These are phyloP conservation scores for Calonectria leucothoes DNA, from an alignment of 2,329 filamentous ascomycete species.

Conservation along the genomic window DNA sequence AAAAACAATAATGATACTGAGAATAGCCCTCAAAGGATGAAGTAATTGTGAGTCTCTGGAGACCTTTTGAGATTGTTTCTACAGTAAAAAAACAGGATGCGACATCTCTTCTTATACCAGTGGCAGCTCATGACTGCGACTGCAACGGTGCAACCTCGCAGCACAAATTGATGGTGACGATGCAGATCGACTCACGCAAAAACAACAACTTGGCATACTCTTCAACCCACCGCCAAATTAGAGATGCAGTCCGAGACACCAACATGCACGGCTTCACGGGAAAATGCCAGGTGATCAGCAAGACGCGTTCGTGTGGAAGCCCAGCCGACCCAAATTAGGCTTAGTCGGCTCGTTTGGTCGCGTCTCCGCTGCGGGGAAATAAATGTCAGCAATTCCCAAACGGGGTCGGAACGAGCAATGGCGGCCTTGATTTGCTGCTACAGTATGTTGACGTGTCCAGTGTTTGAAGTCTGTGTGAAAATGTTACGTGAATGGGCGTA, in stretches of 20 bases:
- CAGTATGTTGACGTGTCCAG: neutral
- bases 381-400: neutral
- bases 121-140: neutral
- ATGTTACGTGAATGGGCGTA: neutral
- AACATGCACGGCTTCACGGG: neutral
- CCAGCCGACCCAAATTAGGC: conserved; percentile 1
- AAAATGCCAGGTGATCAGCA: neutral
- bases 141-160: neutral
- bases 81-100: neutral
- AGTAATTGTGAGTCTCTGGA: neutral
- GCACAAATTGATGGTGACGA: neutral
- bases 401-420: neutral
- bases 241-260: neutral
- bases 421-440: neutral
- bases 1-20: neutral
- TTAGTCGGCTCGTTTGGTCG: neutral
- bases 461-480: neutral
- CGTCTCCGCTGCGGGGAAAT: neutral
- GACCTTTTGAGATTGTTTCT: neutral
- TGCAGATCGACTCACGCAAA: neutral
- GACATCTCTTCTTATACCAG: neutral
- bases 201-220: neutral
- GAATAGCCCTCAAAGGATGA: neutral
- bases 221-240: neutral
- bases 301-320: neutral